A percentile compares a stretch with the other conserved stretches of the same genome.
These are phyloP conservation scores for Endoconidiophora laricicola DNA, from an alignment of 2,329 filamentous ascomycete genomes.

Conservation along the genomic window DNA sequence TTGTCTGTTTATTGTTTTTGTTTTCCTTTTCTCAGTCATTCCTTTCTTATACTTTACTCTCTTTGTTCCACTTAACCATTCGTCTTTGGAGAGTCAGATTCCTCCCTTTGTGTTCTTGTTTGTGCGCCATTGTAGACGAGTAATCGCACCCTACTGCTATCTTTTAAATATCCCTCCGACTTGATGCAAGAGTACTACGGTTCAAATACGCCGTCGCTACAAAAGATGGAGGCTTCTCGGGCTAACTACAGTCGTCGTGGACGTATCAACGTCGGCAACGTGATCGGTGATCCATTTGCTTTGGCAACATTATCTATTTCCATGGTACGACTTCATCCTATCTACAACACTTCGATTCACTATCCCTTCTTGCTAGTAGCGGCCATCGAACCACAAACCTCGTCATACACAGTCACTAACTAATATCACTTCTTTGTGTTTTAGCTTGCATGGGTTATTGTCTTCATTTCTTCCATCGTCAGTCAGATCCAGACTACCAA, in stretches of 20 bases:
- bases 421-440: neutral
- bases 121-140: too few species aligned
- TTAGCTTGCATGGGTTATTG: slow-evolving; percentile 88
- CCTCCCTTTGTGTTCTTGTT: too few species aligned
- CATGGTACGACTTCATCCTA: slow-evolving; percentile 46
- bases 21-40: too few species aligned
- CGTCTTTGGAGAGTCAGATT: too few species aligned
- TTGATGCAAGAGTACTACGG: slow-evolving; percentile 62
- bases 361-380: neutral
- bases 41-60: too few species aligned
- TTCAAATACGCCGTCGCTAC: slow-evolving; percentile 53
- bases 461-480: slow-evolving; percentile 64
- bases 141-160: too few species aligned
- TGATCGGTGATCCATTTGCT: slow-evolving; percentile 90
- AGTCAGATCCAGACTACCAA: slow-evolving; percentile 20
- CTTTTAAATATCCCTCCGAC: too few species aligned
- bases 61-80: too few species aligned
- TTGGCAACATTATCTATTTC: slow-evolving; percentile 86
- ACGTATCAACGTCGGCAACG: slow-evolving; percentile 66
- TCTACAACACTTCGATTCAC: neutral
- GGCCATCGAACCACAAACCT: neutral
- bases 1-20: too few species aligned
- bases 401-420: neutral
- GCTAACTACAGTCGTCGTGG: slow-evolving; percentile 36
- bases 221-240: slow-evolving; percentile 63